phyloP scores from a whole-genome alignment of 2,329 filamentous ascomycete species.

The Colletotrichum chlorophyti region DNA sequence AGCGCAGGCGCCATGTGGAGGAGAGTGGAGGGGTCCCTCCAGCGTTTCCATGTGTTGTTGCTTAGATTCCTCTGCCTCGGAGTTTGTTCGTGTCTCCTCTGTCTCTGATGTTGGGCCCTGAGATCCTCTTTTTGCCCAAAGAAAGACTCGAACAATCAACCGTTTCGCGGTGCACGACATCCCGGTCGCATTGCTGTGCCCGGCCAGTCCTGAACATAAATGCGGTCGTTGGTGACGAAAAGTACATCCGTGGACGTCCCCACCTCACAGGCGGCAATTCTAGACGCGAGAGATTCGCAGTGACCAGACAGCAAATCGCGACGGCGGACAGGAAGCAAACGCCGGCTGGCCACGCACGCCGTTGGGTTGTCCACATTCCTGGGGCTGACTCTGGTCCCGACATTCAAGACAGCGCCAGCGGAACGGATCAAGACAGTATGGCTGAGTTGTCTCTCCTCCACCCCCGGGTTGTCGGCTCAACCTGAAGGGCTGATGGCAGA shows the following conservation, averaged over 20 bases:
- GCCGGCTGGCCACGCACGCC: not conserved
- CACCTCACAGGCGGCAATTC: too few relatives aligned
- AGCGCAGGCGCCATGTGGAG: constrained; percentile 11
- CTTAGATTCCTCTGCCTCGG: not conserved
- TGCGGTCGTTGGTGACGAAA: not conserved
- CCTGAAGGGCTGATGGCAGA: too few relatives aligned
- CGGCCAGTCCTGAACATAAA: not conserved
- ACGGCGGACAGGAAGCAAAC: not conserved
- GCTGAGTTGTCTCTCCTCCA: not conserved
- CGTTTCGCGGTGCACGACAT: not conserved
- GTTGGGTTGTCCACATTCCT: constrained; percentile 11
- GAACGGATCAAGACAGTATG: constrained; percentile 6
- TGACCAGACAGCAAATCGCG: not conserved
- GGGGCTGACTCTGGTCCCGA: constrained; percentile 9
- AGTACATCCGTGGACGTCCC: not conserved
- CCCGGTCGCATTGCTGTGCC: constrained; percentile 8
- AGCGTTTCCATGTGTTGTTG: not conserved
- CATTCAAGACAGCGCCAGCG: constrained; percentile 6
- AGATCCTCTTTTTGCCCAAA: constrained; percentile 5
- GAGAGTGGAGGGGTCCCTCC: constrained; percentile 9
- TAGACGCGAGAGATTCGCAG: not conserved
- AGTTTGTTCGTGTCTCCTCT: not conserved
- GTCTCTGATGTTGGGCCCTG: not conserved
- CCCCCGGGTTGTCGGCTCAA: constrained; percentile 5
- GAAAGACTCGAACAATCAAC: constrained; percentile 7